Conservation (phyloP, 495 filamentous ascomycete genomes). For the Pyrenula aspistea region DNA sequence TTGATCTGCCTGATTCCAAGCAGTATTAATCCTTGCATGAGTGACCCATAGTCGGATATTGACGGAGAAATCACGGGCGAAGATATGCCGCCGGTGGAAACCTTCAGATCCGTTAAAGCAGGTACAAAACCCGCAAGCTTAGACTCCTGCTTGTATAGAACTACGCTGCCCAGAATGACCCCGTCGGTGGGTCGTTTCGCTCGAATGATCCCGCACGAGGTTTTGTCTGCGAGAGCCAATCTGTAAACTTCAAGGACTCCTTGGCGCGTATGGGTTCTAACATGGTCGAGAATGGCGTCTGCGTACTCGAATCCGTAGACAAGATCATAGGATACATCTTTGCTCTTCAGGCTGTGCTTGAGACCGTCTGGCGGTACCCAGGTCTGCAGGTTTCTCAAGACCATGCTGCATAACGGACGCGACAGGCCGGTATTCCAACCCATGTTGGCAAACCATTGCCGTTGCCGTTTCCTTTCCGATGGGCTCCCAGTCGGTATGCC, state of each 20-base stretch:
- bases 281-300: slow-evolving; percentile 62
- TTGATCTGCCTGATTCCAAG: slow-evolving; percentile 77
- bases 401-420: slow-evolving; percentile 51
- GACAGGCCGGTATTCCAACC: slow-evolving; percentile 57
- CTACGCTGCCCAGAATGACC: slow-evolving; percentile 65
- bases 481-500: slow-evolving; percentile 58
- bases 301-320: slow-evolving; percentile 70
- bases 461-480: slow-evolving; percentile 46
- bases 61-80: slow-evolving; percentile 64
- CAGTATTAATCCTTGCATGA: slow-evolving; percentile 71
- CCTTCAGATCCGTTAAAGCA: slow-evolving; percentile 35
- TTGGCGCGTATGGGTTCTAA: slow-evolving; percentile 61
- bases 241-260: slow-evolving; percentile 78
- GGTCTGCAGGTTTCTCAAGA: slow-evolving; percentile 49
- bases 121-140: slow-evolving; percentile 59
- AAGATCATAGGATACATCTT: slow-evolving; percentile 50
- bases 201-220: slow-evolving; percentile 68
- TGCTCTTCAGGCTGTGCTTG: slow-evolving; percentile 53
- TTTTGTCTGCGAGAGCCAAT: slow-evolving; percentile 58
- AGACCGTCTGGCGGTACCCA: slow-evolving; percentile 71
- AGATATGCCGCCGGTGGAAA: slow-evolving; percentile 58
- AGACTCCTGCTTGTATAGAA: slow-evolving; percentile 63
- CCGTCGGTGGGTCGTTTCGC: slow-evolving; percentile 60
- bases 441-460: slow-evolving; percentile 54
- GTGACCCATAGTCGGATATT: slow-evolving; percentile 52